Base-by-base conservation (phyloP, 805 yeast genomes). In the Yamadazyma sp. region DNA sequence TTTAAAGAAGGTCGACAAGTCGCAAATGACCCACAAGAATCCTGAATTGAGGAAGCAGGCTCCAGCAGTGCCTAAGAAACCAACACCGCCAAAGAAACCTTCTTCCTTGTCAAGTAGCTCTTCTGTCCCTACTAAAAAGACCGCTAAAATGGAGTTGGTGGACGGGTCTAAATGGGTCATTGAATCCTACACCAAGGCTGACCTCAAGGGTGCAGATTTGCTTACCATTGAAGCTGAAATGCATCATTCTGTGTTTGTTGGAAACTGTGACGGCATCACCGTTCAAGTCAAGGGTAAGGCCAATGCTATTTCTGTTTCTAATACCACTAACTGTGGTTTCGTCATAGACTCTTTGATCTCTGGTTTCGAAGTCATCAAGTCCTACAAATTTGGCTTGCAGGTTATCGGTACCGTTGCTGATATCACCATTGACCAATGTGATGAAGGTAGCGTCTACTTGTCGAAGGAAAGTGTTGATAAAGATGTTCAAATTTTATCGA, bases 1-100 rank as follows among this genome's bases (percentile, higher is more conserved):
- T 10, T 77, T 93, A 49, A 88, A 84, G 59, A 91, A 91, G 59
- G 97, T 91, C 26, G 97, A 90, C 50, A 87, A 80, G 67, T 82
- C 95, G 6, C 86, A 89, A 63, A 87, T 86, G 89, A 88, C 96
- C 15, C 96, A 88, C 63, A 89, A 88, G 64, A 87, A 89, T 60
- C 95, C 96, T 2, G 80, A 70, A 32, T 70, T 90, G 50, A 83
- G 96, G 53, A 71, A 80, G 2, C 60, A 74, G 3, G 73, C 76
- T 15, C 71, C 43, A 14, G 37, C 38, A 76, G 53, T 66, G 13
- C 44, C 57, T 27, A 71, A 73, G 54, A 75, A 73, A 48, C 95
- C 96, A 26, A 73, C 76, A 18, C 87, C 86, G 29, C 95, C 96
- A 42, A 85, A 82, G 71, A 88, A 88, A 55, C 96, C 96, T 33